Percentiles rank a stretch among this genome's conserved stretches.
Conservation (phyloP, 2,329 filamentous ascomycete genomes). For the Hymenoscyphus occultus region DNA sequence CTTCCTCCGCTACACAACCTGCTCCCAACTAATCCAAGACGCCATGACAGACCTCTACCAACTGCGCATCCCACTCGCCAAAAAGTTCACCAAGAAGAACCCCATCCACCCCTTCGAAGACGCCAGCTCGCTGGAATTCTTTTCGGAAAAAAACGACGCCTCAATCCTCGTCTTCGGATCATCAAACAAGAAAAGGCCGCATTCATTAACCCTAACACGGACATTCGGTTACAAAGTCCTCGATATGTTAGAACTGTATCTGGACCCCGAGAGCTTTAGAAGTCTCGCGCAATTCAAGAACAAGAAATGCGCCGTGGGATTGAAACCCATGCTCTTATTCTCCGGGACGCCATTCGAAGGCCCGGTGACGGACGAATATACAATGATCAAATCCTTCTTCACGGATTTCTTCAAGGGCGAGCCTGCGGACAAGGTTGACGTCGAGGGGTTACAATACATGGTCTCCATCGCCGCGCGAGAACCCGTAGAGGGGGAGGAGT, state of each 20-base stretch:
- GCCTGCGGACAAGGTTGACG: constrained; percentile 76
- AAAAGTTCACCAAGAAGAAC: constrained; percentile 98
- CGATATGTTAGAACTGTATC: constrained; percentile 89
- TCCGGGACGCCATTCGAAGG: constrained; percentile 84
- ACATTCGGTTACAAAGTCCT: constrained; percentile 84
- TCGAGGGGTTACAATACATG: constrained; percentile 90
- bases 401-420: constrained; percentile 89
- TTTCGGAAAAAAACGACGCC: constrained; percentile 94
- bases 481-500: constrained; percentile 42
- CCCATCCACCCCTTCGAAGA: constrained; percentile 93
- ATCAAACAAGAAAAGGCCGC: constrained; percentile 92
- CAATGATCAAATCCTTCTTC: constrained; percentile 81
- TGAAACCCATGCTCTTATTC: constrained; percentile 91
- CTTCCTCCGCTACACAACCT: constrained; percentile 83
- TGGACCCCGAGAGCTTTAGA: constrained; percentile 72
- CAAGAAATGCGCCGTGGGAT: constrained; percentile 71
- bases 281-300: constrained; percentile 73
- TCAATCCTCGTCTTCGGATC: constrained; percentile 80
- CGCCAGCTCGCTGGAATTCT: constrained; percentile 83
- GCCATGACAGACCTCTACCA: constrained; percentile 81
- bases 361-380: constrained; percentile 74
- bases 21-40: constrained; percentile 78
- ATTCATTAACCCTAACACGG: constrained; percentile 78
- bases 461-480: constrained; percentile 78
- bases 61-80: constrained; percentile 77